Base-by-base conservation (phyloP, 208 protist genomes). In the Polymyxa betae region DNA sequence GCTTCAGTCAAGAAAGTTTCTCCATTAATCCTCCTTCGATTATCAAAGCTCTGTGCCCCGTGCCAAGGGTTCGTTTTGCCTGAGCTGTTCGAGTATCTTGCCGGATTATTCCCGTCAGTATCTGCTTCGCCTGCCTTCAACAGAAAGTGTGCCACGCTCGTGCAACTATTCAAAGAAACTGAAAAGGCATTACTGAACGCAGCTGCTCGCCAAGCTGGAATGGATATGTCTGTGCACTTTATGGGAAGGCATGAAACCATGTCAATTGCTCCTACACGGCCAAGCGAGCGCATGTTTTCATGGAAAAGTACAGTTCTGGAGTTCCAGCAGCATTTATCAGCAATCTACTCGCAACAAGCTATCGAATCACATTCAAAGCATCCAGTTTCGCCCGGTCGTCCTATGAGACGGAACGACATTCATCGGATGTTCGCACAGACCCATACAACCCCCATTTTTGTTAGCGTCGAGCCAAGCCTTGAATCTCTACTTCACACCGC, bases 341-440 rank as follows among this genome's bases (percentile, higher is more conserved):
- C 5, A 60, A 29, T 5, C 49, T 60, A 29, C 24, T 24, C 49
- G 12, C 12, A 5, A 60, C 5, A 5, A 5, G 5, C 49, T 29
- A 29, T 24, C 12, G 72, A 82, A 82, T 82, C 72, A 5, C n/a
- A 35, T 5, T 40, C 72, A 5, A 5, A 35, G 5, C 35, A 12
- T 35, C 72, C 5, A 12, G n/a, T 43, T 20, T 82, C 72, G 5
- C 72, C 72, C 12, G 35, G 35, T 43, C 5, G 72, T 40, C 72
- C 72, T 43, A 40, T 82, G 72, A 35, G 72, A 35, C 72, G 72
- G 72, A 82, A 82, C n/a, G 72, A 82, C 72, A 82, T 82, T 43
- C n/a, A 43, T 43, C 5, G 72, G n/a, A 43, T 82, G 72, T 82
- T 82, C 16, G 72, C 72, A 20, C 72, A 82, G n/a, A 82, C 72